Evolutionary conservation across 2,329 filamentous ascomycete species (phyloP), one percentile per base, ranked within the genome.

Genomic region (Didymella segeticola): DNA sequence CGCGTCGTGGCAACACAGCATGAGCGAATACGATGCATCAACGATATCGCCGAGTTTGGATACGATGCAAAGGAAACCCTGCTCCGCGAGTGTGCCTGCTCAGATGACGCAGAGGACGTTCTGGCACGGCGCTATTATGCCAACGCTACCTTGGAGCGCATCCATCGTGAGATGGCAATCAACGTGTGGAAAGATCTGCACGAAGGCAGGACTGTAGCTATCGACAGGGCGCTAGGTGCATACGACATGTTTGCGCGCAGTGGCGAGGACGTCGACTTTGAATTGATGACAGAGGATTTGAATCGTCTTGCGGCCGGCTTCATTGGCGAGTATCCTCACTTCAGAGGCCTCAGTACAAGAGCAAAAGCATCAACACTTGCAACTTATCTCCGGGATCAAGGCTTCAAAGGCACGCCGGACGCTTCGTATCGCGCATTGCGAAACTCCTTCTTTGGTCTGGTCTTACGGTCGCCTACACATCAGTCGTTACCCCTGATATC

Each of bases 51-150:
- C 47, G 78, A 80, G 23, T 81, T 87, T 66, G 92, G 92, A 0
- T 93, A 93, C 67, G 92, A 98, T 77, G 90, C 89, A 38, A 97
- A 97, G 72, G 93, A 97, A 72, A 87, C 87, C 48, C 81, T 98
- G 42, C 67, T 92, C 56, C 79, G 82, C 49, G 87, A 96, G 69
- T 85, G 83, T 56, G 78, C 78, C 10, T 80, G 82, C 27, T 77
- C 82, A 14, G 82, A 88, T 11, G 80, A 84, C 33, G 80, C 78
- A 4, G 84, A 89, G 12, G 91, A 97, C 76, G 85, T 89, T 47
- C 77, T 99, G 65, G 90, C 93, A 12, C 84, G 90, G 72, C 86
- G 88, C 77, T 86, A 91, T 73, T 92, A 91, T 73, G 88, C 89
- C 47, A 86, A 85, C 68, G 84, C 86, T 2, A 82, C 90, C 2